Evolutionary conservation across 352 stramenopile species (phyloP).

Genomic region (Blastocystis sp.): DNA sequence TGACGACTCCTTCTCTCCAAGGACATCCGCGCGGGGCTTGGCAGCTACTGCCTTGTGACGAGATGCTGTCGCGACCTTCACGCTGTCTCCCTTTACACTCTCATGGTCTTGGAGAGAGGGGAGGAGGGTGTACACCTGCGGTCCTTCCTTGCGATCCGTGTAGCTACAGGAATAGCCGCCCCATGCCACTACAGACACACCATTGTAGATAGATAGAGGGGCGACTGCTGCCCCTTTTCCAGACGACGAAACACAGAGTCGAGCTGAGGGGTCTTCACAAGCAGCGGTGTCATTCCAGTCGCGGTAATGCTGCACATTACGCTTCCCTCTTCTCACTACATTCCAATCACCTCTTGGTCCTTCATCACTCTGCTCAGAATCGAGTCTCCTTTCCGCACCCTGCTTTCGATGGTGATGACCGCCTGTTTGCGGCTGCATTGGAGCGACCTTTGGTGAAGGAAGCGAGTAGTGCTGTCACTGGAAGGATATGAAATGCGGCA

Average conservation of each 20-base stretch:
- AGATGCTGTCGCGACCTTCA: background rate
- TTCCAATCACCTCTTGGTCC: slow-evolving; percentile 27
- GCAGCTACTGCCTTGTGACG: background rate
- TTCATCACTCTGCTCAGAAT: slow-evolving; percentile 20
- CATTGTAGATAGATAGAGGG: slow-evolving; percentile 8
- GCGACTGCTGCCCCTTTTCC: background rate
- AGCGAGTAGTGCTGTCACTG: background rate
- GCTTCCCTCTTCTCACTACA: background rate
- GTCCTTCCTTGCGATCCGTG: slow-evolving; percentile 14
- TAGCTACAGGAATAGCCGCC: background rate
- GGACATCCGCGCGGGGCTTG: background rate
- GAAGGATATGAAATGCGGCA: slow-evolving; percentile 36
- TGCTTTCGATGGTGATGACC: slow-evolving; percentile 13
- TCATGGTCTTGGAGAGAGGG: background rate
- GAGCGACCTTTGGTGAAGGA: slow-evolving; percentile 1
- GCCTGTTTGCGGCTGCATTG: slow-evolving; percentile 38
- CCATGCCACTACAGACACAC: slow-evolving; percentile 18
- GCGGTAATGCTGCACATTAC: slow-evolving; percentile 12
- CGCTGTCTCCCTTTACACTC: too few species aligned
- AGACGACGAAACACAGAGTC: slow-evolving; percentile 2
- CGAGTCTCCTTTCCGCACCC: background rate
- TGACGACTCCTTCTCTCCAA: background rate
- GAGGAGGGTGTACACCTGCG: slow-evolving; percentile 26
- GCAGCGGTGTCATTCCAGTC: background rate
- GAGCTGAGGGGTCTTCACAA: background rate